phyloP scores from a whole-genome alignment of 345 rosid genomes.

The Aquilaria sinensis region DNA sequence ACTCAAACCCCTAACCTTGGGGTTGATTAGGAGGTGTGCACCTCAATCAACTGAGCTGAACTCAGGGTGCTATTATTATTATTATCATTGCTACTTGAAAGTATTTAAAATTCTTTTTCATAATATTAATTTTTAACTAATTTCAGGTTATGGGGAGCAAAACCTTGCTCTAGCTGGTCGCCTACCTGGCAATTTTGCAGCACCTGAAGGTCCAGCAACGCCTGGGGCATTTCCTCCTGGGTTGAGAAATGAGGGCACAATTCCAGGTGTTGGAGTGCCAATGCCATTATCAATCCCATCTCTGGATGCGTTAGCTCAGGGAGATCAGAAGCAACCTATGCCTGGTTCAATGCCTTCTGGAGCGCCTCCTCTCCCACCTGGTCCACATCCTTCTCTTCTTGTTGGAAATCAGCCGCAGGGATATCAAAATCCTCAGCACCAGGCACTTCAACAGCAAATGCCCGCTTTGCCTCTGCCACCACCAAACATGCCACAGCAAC shows the following conservation, averaged over 20 bases:
- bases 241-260: constrained; percentile 84
- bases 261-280: constrained; percentile 93
- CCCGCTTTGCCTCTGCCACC: constrained; percentile 57
- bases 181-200: constrained; percentile 60
- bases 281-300: constrained; percentile 58
- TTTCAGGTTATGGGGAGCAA: constrained; percentile 79
- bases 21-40: too few relatives aligned
- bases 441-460: constrained; percentile 62
- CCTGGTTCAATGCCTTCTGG: constrained; percentile 61
- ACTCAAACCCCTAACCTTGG: too few relatives aligned
- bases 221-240: constrained; percentile 89
- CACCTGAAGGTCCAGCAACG: constrained; percentile 62
- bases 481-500: constrained; percentile 82
- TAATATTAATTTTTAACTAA: not conserved
- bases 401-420: constrained; percentile 72
- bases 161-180: constrained; percentile 66
- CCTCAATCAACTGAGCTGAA: too few relatives aligned
- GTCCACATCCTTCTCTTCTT: constrained; percentile 95
- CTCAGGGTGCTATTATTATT: too few relatives aligned
- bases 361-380: constrained; percentile 95
- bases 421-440: constrained; percentile 73
- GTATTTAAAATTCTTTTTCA: too few relatives aligned
- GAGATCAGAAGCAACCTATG: constrained; percentile 74
- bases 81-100: too few relatives aligned
- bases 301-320: constrained; percentile 69